A percentile compares a stretch with the other conserved stretches of the same genome.
These are phyloP conservation scores for Metschnikowia henanensis DNA, from an alignment of 805 yeast species.

Conservation along the genomic window DNA sequence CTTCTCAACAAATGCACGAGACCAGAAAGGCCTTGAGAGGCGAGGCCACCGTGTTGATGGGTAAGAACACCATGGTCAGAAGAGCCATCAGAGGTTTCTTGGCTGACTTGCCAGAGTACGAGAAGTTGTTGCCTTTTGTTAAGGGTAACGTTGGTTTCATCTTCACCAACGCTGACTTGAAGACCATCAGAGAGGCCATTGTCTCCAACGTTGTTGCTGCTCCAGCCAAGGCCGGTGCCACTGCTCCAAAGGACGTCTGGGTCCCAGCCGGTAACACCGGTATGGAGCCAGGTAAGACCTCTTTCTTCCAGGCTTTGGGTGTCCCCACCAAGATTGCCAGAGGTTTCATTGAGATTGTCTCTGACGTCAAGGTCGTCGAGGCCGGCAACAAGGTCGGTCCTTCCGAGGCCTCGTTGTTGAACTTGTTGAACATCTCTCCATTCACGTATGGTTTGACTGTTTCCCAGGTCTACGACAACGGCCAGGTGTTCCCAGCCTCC, in stretches of 20 bases:
- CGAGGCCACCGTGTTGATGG: slow-evolving; percentile 95
- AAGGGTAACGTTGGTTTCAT: slow-evolving; percentile 99
- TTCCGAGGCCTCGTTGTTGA: slow-evolving; percentile 97
- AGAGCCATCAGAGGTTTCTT: slow-evolving; percentile 98
- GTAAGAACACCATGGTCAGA: slow-evolving; percentile 99
- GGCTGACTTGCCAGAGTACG: slow-evolving; percentile 92
- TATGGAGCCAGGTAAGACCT: slow-evolving; percentile 99
- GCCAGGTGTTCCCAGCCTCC: slow-evolving; percentile 95
- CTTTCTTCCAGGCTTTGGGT: slow-evolving; percentile 99
- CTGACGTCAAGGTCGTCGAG: slow-evolving; percentile 93
- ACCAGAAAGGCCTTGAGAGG: slow-evolving; percentile 96
- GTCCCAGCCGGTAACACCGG: slow-evolving; percentile 99
- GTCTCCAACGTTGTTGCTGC: slow-evolving; percentile 97
- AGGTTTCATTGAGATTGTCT: slow-evolving; percentile 99
- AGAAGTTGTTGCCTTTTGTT: slow-evolving; percentile 91
- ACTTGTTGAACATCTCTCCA: slow-evolving; percentile 99
- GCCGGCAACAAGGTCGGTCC: slow-evolving; percentile 93
- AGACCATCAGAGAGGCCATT: slow-evolving; percentile 85
- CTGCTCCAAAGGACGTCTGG: slow-evolving; percentile 97
- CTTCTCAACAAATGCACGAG: slow-evolving; percentile 99
- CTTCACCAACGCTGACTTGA: slow-evolving; percentile 96
- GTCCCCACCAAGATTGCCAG: slow-evolving; percentile 99
- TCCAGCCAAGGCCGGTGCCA: slow-evolving; percentile 99
- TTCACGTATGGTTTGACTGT: slow-evolving; percentile 98
- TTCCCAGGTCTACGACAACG: slow-evolving; percentile 97